Evolutionary conservation across 768 basidiomycete genomes (phyloP).

Genomic region (Boletus reticulatus): DNA sequence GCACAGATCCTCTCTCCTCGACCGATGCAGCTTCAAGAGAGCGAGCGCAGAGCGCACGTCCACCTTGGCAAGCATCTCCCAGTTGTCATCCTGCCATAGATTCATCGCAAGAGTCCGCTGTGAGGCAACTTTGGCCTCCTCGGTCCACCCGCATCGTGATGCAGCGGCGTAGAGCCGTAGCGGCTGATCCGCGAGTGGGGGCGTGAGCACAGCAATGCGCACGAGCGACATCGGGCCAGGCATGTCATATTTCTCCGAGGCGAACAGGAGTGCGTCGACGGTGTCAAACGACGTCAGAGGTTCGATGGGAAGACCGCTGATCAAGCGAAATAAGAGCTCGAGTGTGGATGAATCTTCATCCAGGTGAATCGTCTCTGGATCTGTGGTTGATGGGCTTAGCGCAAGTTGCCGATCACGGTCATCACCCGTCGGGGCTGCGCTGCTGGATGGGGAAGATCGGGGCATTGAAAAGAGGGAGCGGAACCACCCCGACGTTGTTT

Average conservation of each 20-base stretch:
- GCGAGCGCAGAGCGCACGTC: slow-evolving; percentile 50
- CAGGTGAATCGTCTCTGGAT: slow-evolving; percentile 44
- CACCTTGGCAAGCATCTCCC: slow-evolving; percentile 45
- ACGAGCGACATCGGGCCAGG: slow-evolving; percentile 59
- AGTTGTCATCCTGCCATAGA: slow-evolving; percentile 46
- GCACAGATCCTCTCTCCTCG: slow-evolving; percentile 48
- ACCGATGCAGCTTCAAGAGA: slow-evolving; percentile 54
- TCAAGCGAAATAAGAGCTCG: slow-evolving; percentile 57
- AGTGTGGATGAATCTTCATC: slow-evolving; percentile 57
- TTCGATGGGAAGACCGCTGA: slow-evolving; percentile 55
- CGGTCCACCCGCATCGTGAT: slow-evolving; percentile 57
- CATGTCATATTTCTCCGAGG: slow-evolving; percentile 72
- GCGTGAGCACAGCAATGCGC: slow-evolving; percentile 55
- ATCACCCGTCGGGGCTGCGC: neutral
- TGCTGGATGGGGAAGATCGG: slow-evolving; percentile 24
- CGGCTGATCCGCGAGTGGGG: slow-evolving; percentile 47
- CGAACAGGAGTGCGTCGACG: slow-evolving; percentile 57
- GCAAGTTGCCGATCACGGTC: neutral
- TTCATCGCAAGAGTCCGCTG: slow-evolving; percentile 53
- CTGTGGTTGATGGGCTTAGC: slow-evolving; percentile 8
- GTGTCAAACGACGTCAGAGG: slow-evolving; percentile 48
- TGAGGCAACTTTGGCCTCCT: slow-evolving; percentile 54
- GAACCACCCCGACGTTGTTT: slow-evolving; percentile 57
- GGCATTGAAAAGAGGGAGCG: slow-evolving; percentile 60
- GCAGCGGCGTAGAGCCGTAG: slow-evolving; percentile 54